A percentile compares a stretch with the other conserved stretches of the same genome.
Evolutionary conservation across 768 basidiomycete genomes (phyloP).

Genomic region (Phylloporus sp.): DNA sequence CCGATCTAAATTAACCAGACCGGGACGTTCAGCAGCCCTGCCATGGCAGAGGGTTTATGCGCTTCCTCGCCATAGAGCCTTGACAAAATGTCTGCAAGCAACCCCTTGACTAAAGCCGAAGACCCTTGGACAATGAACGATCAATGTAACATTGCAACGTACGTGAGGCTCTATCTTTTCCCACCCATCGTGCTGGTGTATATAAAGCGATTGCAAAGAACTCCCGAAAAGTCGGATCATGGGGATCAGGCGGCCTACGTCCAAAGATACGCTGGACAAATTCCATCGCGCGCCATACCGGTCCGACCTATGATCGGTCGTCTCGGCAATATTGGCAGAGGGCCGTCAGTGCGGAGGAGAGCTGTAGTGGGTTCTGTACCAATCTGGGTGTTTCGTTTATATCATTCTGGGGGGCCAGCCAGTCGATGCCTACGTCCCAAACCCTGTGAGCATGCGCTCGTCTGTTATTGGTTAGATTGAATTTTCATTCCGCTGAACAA

Average conservation of each 20-base stretch:
- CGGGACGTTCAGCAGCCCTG: not conserved
- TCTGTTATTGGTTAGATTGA: not conserved
- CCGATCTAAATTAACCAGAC: not conserved
- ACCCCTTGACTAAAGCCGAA: not conserved
- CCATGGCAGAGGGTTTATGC: not conserved
- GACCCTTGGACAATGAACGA: not conserved
- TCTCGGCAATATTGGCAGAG: slow-evolving; percentile 1
- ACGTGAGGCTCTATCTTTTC: not conserved
- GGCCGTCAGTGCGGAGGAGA: slow-evolving; percentile 2
- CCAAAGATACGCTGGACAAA: not conserved
- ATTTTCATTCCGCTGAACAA: not conserved
- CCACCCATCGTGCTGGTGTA: not conserved
- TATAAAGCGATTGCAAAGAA: not conserved
- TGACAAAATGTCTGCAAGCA: not conserved
- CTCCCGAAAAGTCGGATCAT: not conserved
- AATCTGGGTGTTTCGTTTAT: not conserved
- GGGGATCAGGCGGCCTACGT: not conserved
- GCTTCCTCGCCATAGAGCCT: not conserved
- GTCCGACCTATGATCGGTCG: not conserved
- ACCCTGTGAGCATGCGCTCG: slow-evolving; percentile 3
- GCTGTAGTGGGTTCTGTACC: not conserved
- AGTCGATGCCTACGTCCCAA: not conserved
- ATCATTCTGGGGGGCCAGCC: not conserved
- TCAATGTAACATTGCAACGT: not conserved
- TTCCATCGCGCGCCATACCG: not conserved